Evolutionary conservation across 1,284 basidiomycete genomes (phyloP).

Genomic region (Melampsora larici-populina): DNA sequence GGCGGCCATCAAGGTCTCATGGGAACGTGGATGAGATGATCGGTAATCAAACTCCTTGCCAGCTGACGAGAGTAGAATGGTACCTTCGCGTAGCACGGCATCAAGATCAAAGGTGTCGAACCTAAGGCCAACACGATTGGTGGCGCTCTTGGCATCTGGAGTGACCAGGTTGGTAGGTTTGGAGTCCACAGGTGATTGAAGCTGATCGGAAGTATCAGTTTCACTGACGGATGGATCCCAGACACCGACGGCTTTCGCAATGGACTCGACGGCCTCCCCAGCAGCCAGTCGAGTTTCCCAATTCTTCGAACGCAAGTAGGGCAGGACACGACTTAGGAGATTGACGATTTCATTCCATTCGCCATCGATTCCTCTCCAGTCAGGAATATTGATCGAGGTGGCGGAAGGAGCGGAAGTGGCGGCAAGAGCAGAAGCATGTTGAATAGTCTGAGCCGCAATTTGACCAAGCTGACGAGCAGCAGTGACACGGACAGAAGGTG

Average conservation of each 20-base stretch:
- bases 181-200: conserved; percentile 1
- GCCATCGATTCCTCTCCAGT: conserved; percentile 61
- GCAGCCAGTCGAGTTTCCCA: conserved; percentile 81
- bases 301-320: conserved; percentile 79
- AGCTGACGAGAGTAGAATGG: conserved; percentile 53
- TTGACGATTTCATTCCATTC: conserved; percentile 73
- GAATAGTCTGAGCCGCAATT: conserved; percentile 73
- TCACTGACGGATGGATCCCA: conserved; percentile 64
- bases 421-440: conserved; percentile 46
- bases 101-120: conserved; percentile 52
- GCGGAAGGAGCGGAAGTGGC: conserved; percentile 44
- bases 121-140: conserved; percentile 44
- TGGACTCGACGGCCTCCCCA: conserved; percentile 76
- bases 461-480: conserved; percentile 90
- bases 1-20: conserved; percentile 54
- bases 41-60: conserved; percentile 55
- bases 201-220: conserved; percentile 8
- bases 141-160: conserved; percentile 60
- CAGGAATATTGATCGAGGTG: conserved; percentile 40
- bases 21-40: conserved; percentile 49
- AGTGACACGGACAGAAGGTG: conserved; percentile 75
- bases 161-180: conserved; percentile 57
- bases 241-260: conserved; percentile 74
- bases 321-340: conserved; percentile 77
- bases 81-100: conserved; percentile 53